Conservation (phyloP, 176 grass and related monocot genomes). For the Cenchrus fungigraminus region DNA sequence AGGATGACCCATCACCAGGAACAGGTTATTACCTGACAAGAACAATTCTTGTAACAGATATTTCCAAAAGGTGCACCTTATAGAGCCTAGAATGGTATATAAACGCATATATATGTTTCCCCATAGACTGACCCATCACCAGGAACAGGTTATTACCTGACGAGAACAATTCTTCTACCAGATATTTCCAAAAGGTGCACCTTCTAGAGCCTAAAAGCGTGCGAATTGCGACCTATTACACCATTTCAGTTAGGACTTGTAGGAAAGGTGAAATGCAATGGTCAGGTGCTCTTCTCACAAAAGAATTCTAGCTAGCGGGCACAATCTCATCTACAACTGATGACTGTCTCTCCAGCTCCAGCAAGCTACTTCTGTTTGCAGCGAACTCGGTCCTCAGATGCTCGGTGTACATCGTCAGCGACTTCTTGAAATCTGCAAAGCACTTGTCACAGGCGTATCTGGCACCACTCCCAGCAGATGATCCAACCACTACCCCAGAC, state of each 20-base stretch:
- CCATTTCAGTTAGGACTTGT: constrained; percentile 17
- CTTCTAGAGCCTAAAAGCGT: neutral
- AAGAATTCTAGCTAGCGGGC: constrained; percentile 33
- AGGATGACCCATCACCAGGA: neutral
- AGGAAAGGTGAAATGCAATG: constrained; percentile 16
- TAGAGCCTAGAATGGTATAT: neutral
- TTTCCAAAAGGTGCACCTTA: neutral
- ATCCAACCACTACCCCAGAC: constrained; percentile 55
- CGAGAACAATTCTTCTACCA: neutral
- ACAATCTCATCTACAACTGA: constrained; percentile 34
- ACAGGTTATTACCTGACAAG: constrained; percentile 5
- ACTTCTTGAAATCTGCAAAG: constrained; percentile 53
- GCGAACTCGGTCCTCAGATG: constrained; percentile 54
- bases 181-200: neutral
- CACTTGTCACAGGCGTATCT: constrained; percentile 44
- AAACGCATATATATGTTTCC: neutral
- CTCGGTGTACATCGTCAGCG: constrained; percentile 38
- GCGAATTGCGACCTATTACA: constrained; percentile 13
- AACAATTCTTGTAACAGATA: neutral
- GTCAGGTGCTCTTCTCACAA: constrained; percentile 16
- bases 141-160: constrained; percentile 9
- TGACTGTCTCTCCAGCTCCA: constrained; percentile 18
- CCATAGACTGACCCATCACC: neutral
- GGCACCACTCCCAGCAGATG: neutral
- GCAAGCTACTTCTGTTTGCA: constrained; percentile 19